phyloP scores from a whole-genome alignment of 108 stramenopile species.

The Cyclotella sp. region DNA sequence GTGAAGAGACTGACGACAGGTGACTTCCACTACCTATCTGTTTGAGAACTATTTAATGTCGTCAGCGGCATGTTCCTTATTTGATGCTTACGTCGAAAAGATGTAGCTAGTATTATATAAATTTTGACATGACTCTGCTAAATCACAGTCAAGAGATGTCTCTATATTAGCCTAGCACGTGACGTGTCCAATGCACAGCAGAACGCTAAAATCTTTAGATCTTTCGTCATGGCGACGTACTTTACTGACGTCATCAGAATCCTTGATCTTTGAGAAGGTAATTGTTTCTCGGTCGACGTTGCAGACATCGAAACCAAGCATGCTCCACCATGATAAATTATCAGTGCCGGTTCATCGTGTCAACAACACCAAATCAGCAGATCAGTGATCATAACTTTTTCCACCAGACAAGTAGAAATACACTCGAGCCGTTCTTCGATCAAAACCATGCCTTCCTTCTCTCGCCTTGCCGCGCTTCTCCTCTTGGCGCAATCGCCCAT shows the following conservation, averaged over 20 bases:
- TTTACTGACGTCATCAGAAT: background rate
- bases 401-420: background rate
- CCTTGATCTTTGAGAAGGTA: background rate
- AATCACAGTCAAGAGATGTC: background rate
- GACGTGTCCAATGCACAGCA: no score
- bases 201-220: background rate
- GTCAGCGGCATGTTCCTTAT: slow-evolving; percentile 1
- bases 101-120: slow-evolving; percentile 8
- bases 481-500: slow-evolving; percentile 33
- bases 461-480: slow-evolving; percentile 24
- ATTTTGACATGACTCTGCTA: background rate
- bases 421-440: background rate
- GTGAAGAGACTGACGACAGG: background rate
- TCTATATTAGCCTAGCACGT: background rate
- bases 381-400: no score
- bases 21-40: background rate
- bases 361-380: no score
- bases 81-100: slow-evolving; percentile 8
- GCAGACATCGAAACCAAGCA: background rate
- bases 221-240: slow-evolving; percentile 2
- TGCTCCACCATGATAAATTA: no score
- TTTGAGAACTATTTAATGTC: background rate
- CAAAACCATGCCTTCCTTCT: slow-evolving; percentile 30
- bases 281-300: background rate
- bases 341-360: no score